A percentile compares a stretch with the other conserved stretches of the same genome.
These are phyloP conservation scores for Chytriomyces sp. DNA, from an alignment of 192 early-diverging fungal genomes.

Conservation along the genomic window DNA sequence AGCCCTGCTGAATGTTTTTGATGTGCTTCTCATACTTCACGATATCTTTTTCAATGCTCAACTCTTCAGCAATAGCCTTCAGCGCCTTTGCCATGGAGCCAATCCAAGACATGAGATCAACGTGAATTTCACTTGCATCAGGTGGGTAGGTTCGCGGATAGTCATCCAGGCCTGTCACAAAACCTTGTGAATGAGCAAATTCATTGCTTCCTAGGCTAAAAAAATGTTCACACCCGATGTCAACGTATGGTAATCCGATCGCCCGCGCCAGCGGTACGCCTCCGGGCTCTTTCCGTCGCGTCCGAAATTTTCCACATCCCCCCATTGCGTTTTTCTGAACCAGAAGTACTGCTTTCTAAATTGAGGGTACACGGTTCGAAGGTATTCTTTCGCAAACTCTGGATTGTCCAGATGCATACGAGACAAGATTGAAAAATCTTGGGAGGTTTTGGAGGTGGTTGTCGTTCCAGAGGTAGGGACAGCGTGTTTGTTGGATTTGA, in stretches of 20 bases:
- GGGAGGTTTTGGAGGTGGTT: slow-evolving; percentile 23
- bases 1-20: slow-evolving; percentile 51
- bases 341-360: slow-evolving; percentile 72
- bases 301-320: slow-evolving; percentile 57
- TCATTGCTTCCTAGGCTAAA: not conserved
- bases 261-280: slow-evolving; percentile 90
- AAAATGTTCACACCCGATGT: slow-evolving; percentile 64
- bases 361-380: slow-evolving; percentile 61
- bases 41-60: slow-evolving; percentile 61
- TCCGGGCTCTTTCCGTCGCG: slow-evolving; percentile 50
- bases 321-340: slow-evolving; percentile 80
- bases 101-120: slow-evolving; percentile 82
- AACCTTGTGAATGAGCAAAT: not conserved
- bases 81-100: slow-evolving; percentile 59
- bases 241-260: slow-evolving; percentile 79
- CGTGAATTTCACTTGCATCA: slow-evolving; percentile 72
- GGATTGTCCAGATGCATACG: slow-evolving; percentile 44
- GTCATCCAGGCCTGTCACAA: slow-evolving; percentile 76
- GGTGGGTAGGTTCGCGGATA: slow-evolving; percentile 83
- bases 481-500: not conserved
- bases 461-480: not conserved
- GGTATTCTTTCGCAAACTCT: slow-evolving; percentile 41
- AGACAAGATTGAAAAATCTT: not conserved
- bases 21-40: slow-evolving; percentile 57
- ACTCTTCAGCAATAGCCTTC: slow-evolving; percentile 56